These are phyloP conservation scores for Psilocybe cyanescens DNA, from an alignment of 768 basidiomycete genomes.

Conservation along the genomic window DNA sequence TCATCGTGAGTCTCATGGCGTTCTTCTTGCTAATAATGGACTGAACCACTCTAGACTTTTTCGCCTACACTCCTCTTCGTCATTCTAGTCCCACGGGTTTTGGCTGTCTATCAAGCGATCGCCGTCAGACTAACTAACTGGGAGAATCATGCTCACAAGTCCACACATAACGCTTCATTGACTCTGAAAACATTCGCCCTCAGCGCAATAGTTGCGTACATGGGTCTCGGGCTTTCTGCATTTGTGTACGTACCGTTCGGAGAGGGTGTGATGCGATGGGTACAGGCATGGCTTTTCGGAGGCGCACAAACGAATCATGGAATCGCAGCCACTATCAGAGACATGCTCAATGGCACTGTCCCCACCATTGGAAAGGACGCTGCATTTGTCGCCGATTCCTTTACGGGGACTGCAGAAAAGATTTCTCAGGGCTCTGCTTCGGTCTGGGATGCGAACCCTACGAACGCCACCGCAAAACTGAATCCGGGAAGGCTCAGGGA, in stretches of 20 bases:
- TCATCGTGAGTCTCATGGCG: slow-evolving; percentile 60
- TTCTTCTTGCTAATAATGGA: background rate
- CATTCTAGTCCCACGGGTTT: slow-evolving; percentile 77
- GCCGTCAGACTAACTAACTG: slow-evolving; percentile 77
- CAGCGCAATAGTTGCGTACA: slow-evolving; percentile 87
- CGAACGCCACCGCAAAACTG: slow-evolving; percentile 58
- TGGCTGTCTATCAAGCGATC: slow-evolving; percentile 70
- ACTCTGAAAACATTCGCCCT: slow-evolving; percentile 92
- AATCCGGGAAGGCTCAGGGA: slow-evolving; percentile 76
- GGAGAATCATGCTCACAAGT: slow-evolving; percentile 91
- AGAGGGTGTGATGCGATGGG: slow-evolving; percentile 72
- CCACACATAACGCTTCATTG: slow-evolving; percentile 75
- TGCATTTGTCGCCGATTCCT: background rate
- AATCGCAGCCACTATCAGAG: slow-evolving; percentile 23
- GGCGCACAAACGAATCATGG: slow-evolving; percentile 24
- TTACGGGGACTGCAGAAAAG: slow-evolving; percentile 16
- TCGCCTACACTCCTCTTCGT: slow-evolving; percentile 85
- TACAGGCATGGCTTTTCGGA: slow-evolving; percentile 47
- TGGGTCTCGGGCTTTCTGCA: slow-evolving; percentile 90
- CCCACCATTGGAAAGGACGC: slow-evolving; percentile 7
- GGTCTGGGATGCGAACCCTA: slow-evolving; percentile 58
- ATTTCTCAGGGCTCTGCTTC: slow-evolving; percentile 10
- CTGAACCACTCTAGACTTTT: slow-evolving; percentile 55
- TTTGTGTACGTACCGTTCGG: slow-evolving; percentile 97
- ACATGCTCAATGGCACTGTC: slow-evolving; percentile 35